Evolutionary conservation across 495 filamentous ascomycete genomes (phyloP), one percentile per base, ranked within the genome.

Genomic region (Xylaria scruposa): DNA sequence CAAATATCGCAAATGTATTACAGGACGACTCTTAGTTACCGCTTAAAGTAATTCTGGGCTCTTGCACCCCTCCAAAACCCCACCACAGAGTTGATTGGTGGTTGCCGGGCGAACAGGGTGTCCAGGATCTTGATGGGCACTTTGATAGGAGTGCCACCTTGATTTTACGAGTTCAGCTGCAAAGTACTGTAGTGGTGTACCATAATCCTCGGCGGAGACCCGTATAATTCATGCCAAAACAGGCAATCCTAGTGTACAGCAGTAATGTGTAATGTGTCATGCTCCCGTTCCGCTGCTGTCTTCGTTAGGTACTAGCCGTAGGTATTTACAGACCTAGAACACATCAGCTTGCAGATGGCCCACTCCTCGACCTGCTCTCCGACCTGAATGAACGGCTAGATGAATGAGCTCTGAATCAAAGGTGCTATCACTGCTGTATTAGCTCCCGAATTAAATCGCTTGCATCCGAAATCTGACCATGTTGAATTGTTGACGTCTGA

Each of bases 21-120:
- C 47, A 21, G 47, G 10, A 8, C 47, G 47, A 51, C 47, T 51
- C 47, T 24, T n/a, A n/a, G n/a, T n/a, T 21, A 42, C 38, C 38
- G 13, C 38, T 42, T 40, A 10, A 13, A 42, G 38, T 42, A 9
- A n/a, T 42, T 63, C 60, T 46, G 42, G 47, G 26, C 51, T 44
- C 51, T 54, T 54, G 4, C 26, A 56, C 46, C 71, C 74, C 72
- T 72, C 74, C 73, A 67, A 53, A 46, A 24, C 72, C 75, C 73
- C 71, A 72, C 73, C 62, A 66, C 38, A 66, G 10, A 21, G 2
- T 68, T 46, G 17, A 47, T 56, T 51, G 59, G 64, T 66, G 60
- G 77, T 78, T 78, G 77, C 77, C 74, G 73, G 75, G 77, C 77
- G 75, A 78, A 77, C 75, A 78, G 65, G 60, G 56, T 68, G 53